Evolutionary conservation across 768 basidiomycete species (phyloP).

Genomic region (Lanmaoa rubissima): DNA sequence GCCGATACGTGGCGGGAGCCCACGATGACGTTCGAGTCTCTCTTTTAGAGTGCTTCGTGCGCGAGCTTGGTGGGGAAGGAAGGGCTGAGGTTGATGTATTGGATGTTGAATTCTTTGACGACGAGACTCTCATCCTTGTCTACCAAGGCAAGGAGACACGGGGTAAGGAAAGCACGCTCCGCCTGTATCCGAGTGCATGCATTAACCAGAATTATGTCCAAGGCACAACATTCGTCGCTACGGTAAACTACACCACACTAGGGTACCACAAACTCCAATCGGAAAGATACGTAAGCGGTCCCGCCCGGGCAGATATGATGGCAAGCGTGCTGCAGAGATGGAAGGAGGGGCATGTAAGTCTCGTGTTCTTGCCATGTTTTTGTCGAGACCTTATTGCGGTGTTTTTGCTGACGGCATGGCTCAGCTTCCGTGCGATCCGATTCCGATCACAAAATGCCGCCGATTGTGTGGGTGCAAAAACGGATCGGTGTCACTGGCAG

Average conservation of each 20-base stretch:
- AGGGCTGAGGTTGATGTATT: constrained; percentile 49
- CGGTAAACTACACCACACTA: constrained; percentile 59
- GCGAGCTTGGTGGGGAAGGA: constrained; percentile 32
- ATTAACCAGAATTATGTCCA: constrained; percentile 33
- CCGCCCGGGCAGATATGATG: constrained; percentile 67
- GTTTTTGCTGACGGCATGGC: constrained; percentile 32
- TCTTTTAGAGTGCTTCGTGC: constrained; percentile 49
- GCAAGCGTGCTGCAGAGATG: constrained; percentile 50
- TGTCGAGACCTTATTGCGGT: constrained; percentile 32
- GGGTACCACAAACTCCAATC: constrained; percentile 53
- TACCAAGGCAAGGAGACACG: constrained; percentile 48
- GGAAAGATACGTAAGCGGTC: constrained; percentile 49
- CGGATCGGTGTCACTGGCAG: constrained; percentile 57
- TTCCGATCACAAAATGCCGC: constrained; percentile 57
- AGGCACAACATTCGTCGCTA: constrained; percentile 62
- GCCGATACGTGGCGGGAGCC: constrained; percentile 36
- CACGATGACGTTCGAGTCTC: constrained; percentile 43
- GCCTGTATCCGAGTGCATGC: constrained; percentile 14
- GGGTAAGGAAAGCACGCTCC: constrained; percentile 42
- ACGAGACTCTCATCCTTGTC: constrained; percentile 62
- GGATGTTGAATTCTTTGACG: constrained; percentile 79
- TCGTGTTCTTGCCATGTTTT: constrained; percentile 30
- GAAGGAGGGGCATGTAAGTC: constrained; percentile 64
- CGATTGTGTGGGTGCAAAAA: constrained; percentile 49
- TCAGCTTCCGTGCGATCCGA: constrained; percentile 49